These are phyloP conservation scores for Saccharomycopsis sp. DNA, from an alignment of 805 yeast species.

Conservation along the genomic window DNA sequence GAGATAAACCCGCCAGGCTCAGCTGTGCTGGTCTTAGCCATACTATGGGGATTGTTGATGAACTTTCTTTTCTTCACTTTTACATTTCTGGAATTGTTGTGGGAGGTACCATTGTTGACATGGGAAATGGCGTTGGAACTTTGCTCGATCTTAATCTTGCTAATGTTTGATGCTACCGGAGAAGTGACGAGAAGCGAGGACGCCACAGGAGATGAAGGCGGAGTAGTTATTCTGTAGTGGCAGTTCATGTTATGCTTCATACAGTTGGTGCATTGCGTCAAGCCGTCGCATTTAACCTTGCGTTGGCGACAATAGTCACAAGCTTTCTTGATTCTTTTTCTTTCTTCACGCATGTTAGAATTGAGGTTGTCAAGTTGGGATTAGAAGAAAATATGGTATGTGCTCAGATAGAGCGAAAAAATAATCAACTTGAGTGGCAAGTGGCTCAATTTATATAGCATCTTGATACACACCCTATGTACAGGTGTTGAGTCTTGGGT, in stretches of 20 bases:
- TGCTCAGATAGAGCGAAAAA: background rate
- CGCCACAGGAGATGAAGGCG: background rate
- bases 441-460: background rate
- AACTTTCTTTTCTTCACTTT: background rate
- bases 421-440: background rate
- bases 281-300: conserved; percentile 1
- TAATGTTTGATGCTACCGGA: background rate
- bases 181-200: background rate
- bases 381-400: too few species aligned
- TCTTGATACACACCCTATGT: background rate
- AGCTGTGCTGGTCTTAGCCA: background rate
- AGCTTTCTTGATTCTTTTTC: conserved; percentile 1
- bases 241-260: background rate
- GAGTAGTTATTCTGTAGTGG: background rate
- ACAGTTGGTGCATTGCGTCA: background rate
- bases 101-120: background rate
- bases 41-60: background rate
- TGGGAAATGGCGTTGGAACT: background rate
- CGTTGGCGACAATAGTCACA: conserved; percentile 5
- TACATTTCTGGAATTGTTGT: background rate
- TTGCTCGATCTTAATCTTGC: too few species aligned
- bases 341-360: background rate
- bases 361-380: too few species aligned
- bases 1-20: background rate
- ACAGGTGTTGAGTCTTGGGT: background rate